phyloP scores from a whole-genome alignment of 148 eudicot genomes.

The Limonium bicolor region DNA sequence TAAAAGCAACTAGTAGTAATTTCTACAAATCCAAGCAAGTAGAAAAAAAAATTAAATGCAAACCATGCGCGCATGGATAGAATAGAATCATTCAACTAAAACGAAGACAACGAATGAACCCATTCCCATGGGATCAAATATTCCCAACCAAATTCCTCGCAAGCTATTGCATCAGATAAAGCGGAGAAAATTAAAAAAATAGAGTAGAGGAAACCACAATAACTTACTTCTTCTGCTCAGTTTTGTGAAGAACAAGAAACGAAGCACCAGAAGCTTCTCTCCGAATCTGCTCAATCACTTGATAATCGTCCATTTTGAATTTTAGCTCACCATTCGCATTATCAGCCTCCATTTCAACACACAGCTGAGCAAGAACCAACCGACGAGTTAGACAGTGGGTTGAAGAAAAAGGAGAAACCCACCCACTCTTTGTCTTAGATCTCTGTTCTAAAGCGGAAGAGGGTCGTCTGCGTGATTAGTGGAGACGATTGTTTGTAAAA shows the following conservation, averaged over 20 bases:
- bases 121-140: neutral
- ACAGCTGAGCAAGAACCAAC: neutral
- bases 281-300: slow-evolving; percentile 68
- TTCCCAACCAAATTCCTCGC: neutral
- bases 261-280: slow-evolving; percentile 65
- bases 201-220: neutral
- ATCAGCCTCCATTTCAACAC: slow-evolving; percentile 37
- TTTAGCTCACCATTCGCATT: slow-evolving; percentile 24
- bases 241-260: slow-evolving; percentile 57
- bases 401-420: no score
- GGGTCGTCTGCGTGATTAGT: no score
- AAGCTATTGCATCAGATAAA: neutral
- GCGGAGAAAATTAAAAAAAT: neutral
- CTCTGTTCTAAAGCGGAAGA: neutral
- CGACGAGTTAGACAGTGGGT: no score
- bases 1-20: no score
- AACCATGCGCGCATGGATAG: neutral
- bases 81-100: neutral
- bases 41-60: neutral
- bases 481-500: neutral
- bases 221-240: slow-evolving; percentile 58
- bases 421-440: slow-evolving; percentile 1
- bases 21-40: no score
- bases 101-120: neutral
- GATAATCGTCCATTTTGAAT: slow-evolving; percentile 73